Base-by-base conservation (phyloP, 73 alveolate genomes). In the Blepharisma stoltei region DNA sequence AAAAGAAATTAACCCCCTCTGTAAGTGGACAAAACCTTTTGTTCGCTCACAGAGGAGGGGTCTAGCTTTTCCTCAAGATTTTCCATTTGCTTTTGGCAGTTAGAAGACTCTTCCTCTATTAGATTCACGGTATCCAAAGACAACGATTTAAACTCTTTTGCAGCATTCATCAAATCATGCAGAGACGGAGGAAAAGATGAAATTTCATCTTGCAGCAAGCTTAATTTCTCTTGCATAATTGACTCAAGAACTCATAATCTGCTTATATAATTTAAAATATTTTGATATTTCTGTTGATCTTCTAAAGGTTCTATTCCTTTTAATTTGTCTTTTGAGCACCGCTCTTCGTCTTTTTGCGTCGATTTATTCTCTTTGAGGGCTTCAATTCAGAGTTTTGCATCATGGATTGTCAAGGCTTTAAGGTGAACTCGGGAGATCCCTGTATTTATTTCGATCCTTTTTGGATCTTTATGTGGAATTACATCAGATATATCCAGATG, bases 401-500 rank as follows among this genome's bases (percentile, higher is more conserved):
- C 87, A 48, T 80, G 37, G 21, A n/a, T 60, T 6, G 76, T 49
- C 0, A 71, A 68, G 0, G 84, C 87, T 80, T 79, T 71, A 14
- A 80, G 50, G 49, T 80, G 78, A 70, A 80, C 38, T 50, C 50
- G 71, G 23, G 69, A 49, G 76, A 71, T 67, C 18, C 87, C 87
- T 49, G 78, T 70, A 41, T 80, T 70, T 18, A 80, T 66, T 27
- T 47, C 82, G 6, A 80, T 80, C 50, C 82, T 46, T 8, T 71
- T 70, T 53, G 65, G 71, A 8, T 71, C 47, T 14, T 70, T 54
- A 0, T 52, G 79, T 6, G 71, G 32, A 67, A 70, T 67, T 7
- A 80, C 67, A 18, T 83, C 47, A 11, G 83, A 55, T 6, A 70
- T 80, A 25, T 83, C 76, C 81, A 92, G 79, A 83, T 93, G 95